A percentile compares a stretch with the other conserved stretches of the same genome.
Evolutionary conservation across 2,329 filamentous ascomycete species (phyloP).

Genomic region (Botrytis sinoallii): DNA sequence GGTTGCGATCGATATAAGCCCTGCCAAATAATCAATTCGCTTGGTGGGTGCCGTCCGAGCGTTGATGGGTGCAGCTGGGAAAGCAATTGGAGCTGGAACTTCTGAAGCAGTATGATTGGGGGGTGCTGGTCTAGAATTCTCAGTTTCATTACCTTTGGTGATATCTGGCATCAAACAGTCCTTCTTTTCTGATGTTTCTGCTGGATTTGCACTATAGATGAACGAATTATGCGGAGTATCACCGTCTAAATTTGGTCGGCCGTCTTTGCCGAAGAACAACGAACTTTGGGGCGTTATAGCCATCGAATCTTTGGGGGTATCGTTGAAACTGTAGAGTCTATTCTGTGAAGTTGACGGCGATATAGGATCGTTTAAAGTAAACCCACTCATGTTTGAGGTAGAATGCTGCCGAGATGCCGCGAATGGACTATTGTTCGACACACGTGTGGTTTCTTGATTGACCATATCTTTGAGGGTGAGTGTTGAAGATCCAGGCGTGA

Average conservation of each 20-base stretch:
- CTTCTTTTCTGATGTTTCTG: background rate
- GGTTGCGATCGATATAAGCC: constrained; percentile 44
- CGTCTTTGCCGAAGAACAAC: background rate
- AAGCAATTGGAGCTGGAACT: background rate
- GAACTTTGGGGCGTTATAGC: background rate
- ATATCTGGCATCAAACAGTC: background rate
- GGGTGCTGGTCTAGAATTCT: background rate
- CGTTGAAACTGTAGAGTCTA: background rate
- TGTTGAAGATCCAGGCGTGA: background rate
- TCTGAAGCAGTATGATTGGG: constrained; percentile 1
- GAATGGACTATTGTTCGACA: background rate
- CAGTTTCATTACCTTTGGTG: background rate
- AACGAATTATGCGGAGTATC: background rate
- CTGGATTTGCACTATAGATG: background rate
- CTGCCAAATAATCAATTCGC: constrained; percentile 48
- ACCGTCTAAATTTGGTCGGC: background rate
- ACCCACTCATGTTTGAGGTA: constrained; percentile 6
- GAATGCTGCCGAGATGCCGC: background rate
- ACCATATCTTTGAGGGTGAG: background rate
- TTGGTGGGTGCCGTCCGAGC: background rate
- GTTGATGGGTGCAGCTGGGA: background rate
- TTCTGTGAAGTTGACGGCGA: background rate
- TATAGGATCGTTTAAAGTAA: background rate
- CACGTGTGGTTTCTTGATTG: background rate
- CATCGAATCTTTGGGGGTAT: background rate